These are phyloP conservation scores for Ensete glaucum DNA, from an alignment of 176 grass and related monocot species.

Conservation along the genomic window DNA sequence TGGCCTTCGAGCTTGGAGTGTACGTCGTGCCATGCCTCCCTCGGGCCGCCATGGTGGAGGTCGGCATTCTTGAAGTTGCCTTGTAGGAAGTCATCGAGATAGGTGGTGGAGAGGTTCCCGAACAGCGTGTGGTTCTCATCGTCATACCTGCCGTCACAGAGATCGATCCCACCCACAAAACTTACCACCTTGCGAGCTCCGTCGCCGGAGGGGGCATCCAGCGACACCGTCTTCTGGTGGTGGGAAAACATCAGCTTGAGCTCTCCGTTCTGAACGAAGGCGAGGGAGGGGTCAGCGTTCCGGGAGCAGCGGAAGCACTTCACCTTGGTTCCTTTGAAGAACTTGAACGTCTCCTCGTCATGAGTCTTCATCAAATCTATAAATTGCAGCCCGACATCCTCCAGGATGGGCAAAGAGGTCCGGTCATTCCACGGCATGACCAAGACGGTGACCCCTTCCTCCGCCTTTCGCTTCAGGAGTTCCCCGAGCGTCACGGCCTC, in stretches of 20 bases:
- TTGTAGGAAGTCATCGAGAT: conserved; percentile 56
- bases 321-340: conserved; percentile 57
- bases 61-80: conserved; percentile 49
- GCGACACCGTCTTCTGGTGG: conserved; percentile 78
- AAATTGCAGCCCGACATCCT: conserved; percentile 30
- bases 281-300: conserved; percentile 47
- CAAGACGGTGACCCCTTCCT: conserved; percentile 68
- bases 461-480: conserved; percentile 63
- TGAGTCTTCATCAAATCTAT: conserved; percentile 56
- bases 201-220: conserved; percentile 33
- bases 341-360: conserved; percentile 59
- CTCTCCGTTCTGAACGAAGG: conserved; percentile 51
- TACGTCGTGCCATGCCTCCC: conserved; percentile 86
- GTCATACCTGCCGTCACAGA: conserved; percentile 64
- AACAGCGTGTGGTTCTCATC: conserved; percentile 87
- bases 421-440: conserved; percentile 92
- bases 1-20: conserved; percentile 65
- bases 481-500: conserved; percentile 60
- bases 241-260: conserved; percentile 61
- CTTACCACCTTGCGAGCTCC: conserved; percentile 41
- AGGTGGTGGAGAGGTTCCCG: conserved; percentile 45
- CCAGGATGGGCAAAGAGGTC: conserved; percentile 62
- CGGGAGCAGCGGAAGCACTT: conserved; percentile 78
- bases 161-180: conserved; percentile 61
- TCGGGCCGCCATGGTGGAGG: conserved; percentile 50